phyloP scores from a whole-genome alignment of 208 protist species.

The Acanthamoeba healyi region DNA sequence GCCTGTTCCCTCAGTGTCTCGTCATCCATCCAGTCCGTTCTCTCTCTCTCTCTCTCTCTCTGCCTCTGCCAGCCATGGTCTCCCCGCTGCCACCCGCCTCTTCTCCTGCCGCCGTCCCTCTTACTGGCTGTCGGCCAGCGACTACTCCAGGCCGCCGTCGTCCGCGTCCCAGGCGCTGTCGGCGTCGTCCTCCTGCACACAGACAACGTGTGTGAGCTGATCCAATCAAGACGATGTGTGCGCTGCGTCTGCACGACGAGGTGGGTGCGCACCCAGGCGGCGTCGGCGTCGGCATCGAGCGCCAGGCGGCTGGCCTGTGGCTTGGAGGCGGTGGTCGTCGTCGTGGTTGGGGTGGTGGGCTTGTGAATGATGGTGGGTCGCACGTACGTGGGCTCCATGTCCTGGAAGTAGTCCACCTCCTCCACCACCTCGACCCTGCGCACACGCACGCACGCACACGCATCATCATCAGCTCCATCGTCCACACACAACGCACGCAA shows the following conservation, averaged over 20 bases:
- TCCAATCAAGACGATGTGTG: no score
- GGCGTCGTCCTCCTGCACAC: background rate
- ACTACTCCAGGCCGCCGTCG: slow-evolving; percentile 1
- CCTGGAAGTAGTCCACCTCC: slow-evolving; percentile 62
- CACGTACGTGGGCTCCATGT: slow-evolving; percentile 63
- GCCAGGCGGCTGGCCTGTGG: background rate
- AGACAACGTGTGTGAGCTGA: background rate
- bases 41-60: no score
- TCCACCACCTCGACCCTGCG: background rate
- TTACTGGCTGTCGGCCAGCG: no score
- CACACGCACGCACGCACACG: no score
- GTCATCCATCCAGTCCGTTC: no score
- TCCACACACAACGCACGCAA: no score
- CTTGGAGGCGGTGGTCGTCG: no score
- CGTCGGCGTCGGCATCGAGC: background rate
- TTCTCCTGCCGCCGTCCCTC: background rate
- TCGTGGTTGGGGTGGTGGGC: no score
- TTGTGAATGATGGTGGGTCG: slow-evolving; percentile 39
- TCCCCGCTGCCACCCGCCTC: background rate
- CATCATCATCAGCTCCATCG: no score
- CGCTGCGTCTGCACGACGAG: no score
- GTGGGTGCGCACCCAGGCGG: background rate
- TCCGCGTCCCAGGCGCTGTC: background rate
- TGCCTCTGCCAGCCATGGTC: no score
- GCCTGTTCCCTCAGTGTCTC: no score